A percentile compares a stretch with the other conserved stretches of the same genome.
Conservation (phyloP, 208 protist genomes). For the Trypanosoma boissoni region DNA sequence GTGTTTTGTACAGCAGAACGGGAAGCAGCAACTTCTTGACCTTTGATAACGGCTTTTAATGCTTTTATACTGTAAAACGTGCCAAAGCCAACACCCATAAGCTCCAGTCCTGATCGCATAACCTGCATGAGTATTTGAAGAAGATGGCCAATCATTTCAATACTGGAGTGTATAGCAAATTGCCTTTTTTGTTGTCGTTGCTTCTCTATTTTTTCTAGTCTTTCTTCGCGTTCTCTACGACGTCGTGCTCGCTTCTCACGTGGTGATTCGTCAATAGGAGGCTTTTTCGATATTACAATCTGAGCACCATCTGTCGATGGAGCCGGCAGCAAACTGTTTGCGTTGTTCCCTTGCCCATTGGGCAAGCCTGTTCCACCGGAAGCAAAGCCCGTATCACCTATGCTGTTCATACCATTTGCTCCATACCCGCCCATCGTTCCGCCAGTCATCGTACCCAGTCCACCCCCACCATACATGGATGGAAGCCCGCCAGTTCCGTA, state of each 20-base stretch:
- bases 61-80: conserved; percentile 88
- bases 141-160: conserved; percentile 72
- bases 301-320: conserved; percentile 9
- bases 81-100: conserved; percentile 81
- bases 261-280: conserved; percentile 46
- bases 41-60: conserved; percentile 56
- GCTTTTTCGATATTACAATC: neutral
- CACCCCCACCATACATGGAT: conserved; percentile 1
- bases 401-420: conserved; percentile 5
- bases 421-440: conserved; percentile 16
- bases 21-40: conserved; percentile 23
- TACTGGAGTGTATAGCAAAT: conserved; percentile 63
- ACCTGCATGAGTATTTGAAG: conserved; percentile 79
- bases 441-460: conserved; percentile 30
- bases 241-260: conserved; percentile 53
- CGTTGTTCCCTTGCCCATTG: conserved; percentile 4
- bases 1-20: conserved; percentile 3
- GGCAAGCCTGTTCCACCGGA: neutral
- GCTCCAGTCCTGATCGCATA: conserved; percentile 70
- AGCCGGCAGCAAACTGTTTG: conserved; percentile 13
- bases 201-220: conserved; percentile 61
- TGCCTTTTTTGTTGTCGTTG: conserved; percentile 67
- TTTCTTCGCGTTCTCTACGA: conserved; percentile 52
- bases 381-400: conserved; percentile 1
- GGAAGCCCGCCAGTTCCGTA: conserved; percentile 22